Evolutionary conservation across 73 alveolate genomes (phyloP).

Genomic region (Paramecium octaurelia): DNA sequence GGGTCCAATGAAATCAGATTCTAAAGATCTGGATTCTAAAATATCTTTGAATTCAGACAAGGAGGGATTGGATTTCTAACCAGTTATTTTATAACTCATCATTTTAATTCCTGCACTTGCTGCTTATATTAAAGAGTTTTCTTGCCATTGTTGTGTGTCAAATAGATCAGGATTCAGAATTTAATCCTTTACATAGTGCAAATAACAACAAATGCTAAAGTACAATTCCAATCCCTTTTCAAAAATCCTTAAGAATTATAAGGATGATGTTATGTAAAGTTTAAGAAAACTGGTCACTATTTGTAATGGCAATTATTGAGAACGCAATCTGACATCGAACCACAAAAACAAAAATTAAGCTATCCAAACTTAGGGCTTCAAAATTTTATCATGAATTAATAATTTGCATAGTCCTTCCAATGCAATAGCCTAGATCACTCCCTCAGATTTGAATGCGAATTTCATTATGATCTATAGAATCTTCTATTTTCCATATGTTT

Average conservation of each 20-base stretch:
- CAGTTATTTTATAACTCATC: constrained; percentile 3
- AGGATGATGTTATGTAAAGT: background rate
- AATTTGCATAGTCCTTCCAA: constrained; percentile 12
- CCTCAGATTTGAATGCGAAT: background rate
- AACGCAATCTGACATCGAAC: background rate
- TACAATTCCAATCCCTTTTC: constrained; percentile 20
- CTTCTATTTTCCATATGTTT: background rate
- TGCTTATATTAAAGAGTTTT: background rate
- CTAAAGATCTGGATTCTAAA: background rate
- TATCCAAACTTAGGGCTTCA: constrained; percentile 23
- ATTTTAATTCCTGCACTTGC: background rate
- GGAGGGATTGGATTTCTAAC: background rate
- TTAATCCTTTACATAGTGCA: background rate
- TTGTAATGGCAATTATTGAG: background rate
- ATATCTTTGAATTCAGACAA: background rate
- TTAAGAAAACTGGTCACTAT: background rate
- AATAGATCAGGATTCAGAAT: background rate
- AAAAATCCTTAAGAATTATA: background rate
- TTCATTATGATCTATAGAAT: background rate
- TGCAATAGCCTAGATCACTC: background rate
- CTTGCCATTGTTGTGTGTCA: constrained; percentile 14
- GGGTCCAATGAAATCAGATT: background rate
- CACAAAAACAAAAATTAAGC: constrained; percentile 21
- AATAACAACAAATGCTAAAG: constrained; percentile 15
- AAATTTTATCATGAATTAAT: background rate